phyloP scores from a whole-genome alignment of 1,139 yeast species.

The Pichia norvegensis region DNA sequence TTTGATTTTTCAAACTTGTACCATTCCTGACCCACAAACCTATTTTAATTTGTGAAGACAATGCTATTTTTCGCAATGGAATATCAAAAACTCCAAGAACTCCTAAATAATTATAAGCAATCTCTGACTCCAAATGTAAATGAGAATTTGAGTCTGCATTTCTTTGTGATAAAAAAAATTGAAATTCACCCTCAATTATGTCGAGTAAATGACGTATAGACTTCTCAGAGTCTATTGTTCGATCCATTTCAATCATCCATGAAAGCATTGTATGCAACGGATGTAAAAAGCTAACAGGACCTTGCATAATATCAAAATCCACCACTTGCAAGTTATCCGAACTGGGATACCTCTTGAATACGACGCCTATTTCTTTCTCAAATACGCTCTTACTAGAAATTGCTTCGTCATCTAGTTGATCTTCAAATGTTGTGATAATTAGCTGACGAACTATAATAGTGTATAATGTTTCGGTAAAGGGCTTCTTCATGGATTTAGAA shows the following conservation, averaged over 20 bases:
- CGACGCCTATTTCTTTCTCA: conserved; percentile 21
- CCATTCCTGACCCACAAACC: conserved; percentile 64
- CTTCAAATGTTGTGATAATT: conserved; percentile 11
- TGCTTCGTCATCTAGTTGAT: conserved; percentile 1
- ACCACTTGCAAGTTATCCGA: conserved; percentile 25
- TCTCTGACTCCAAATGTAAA: conserved; percentile 1
- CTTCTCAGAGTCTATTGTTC: conserved; percentile 26
- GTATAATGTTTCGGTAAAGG: conserved; percentile 18
- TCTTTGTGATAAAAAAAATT: conserved; percentile 10
- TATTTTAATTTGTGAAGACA: conserved; percentile 48
- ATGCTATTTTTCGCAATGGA: conserved; percentile 62
- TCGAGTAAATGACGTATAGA: conserved; percentile 15
- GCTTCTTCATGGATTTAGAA: conserved; percentile 14
- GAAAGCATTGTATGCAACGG: conserved; percentile 72
- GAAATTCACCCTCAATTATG: conserved; percentile 18
- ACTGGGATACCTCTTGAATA: conserved; percentile 14
- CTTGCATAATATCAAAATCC: conserved; percentile 36
- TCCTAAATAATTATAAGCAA: conserved; percentile 17
- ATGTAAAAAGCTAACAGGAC: conserved; percentile 64
- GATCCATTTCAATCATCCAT: conserved; percentile 54
- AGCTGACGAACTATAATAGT: conserved; percentile 14
- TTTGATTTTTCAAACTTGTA: conserved; percentile 66
- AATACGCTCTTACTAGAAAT: conserved; percentile 11
- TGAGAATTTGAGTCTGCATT: neutral
- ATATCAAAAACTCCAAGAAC: conserved; percentile 51